Percentiles rank a stretch among this genome's conserved stretches.
Evolutionary conservation across 371 early-diverging fungal species (phyloP).

Genomic region (Rhizomucor pusillus): DNA sequence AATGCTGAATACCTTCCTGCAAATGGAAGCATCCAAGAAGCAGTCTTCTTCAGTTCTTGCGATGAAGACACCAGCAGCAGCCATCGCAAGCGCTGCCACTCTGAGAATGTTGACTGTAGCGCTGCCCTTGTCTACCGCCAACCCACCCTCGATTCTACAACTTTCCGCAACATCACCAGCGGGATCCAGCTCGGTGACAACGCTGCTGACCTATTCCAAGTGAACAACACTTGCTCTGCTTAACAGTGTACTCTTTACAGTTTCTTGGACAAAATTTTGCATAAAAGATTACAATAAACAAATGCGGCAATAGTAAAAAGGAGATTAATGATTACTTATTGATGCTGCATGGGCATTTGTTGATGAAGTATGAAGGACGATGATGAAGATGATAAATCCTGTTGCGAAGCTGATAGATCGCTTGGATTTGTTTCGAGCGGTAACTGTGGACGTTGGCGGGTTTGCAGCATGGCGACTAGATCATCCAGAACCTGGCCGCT

Average conservation of each 20-base stretch:
- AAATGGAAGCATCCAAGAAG: too few relatives aligned
- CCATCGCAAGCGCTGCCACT: background rate
- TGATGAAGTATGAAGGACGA: too few relatives aligned
- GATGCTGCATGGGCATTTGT: too few relatives aligned
- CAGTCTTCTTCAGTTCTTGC: too few relatives aligned
- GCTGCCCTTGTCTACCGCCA: background rate
- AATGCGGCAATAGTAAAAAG: background rate
- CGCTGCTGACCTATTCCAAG: background rate
- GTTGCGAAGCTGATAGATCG: too few relatives aligned
- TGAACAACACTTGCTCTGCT: background rate
- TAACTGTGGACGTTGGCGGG: constrained; percentile 25
- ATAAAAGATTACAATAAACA: background rate
- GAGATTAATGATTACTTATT: background rate
- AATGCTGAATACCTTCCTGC: too few relatives aligned
- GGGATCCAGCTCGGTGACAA: background rate
- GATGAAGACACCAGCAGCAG: too few relatives aligned
- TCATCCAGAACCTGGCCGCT: constrained; percentile 27
- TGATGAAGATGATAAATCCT: too few relatives aligned
- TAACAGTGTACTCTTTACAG: background rate
- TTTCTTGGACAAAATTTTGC: background rate
- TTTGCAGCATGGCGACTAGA: constrained; percentile 25
- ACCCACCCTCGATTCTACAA: background rate
- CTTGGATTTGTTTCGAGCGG: constrained; percentile 10
- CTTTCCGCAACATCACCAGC: background rate
- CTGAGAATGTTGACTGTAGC: background rate